Evolutionary conservation across 768 basidiomycete species (phyloP), one percentile per base, ranked within the genome.

Genomic region (Dacryopinax spathularia): DNA sequence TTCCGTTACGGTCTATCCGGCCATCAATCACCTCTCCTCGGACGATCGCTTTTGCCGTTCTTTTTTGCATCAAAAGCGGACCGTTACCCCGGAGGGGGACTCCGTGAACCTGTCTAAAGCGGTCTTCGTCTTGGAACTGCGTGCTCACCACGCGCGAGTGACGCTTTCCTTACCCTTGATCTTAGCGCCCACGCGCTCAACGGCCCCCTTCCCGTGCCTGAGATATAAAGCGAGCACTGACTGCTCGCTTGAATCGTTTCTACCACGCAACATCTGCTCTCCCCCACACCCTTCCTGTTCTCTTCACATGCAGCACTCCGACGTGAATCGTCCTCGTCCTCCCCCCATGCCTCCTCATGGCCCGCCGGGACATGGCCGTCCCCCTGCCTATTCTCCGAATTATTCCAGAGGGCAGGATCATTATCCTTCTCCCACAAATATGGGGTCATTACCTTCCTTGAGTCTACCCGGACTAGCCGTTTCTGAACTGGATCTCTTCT

Each of bases 21-120:
- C 18, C 48, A 56, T 56, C 48, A 56, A 56, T 56, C 48, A 56
- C 48, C 48, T 41, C n/a, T n/a, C 39, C 39, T 56, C 48, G 48
- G 48, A 29, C 48, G 48, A 56, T 9, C 48, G 48, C 48, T 56
- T 56, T 56, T 56, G 18, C 13, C 48, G 48, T 56, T n/a, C n/a
- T n/a, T 56, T 56, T 56, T 56, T 56, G 31, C 48, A 56, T 56
- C 48, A 56, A 20, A 5, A 6, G 20, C 48, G 48, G 48, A 27
- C 48, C 48, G 48, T 29, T 31, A 56, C 29, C 48, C 48, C 48
- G 48, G 29, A 56, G 48, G 3, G 2, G n/a, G 5, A 27, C 29
- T 56, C 48, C 29, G 48, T 56, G n/a, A 56, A 13, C 29, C 48
- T 56, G 15, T 56, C 25, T 56, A 56, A 56, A 56, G 29, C 48